phyloP scores from a whole-genome alignment of 2,329 filamentous ascomycete genomes.

The Proliferodiscus dingleyae region DNA sequence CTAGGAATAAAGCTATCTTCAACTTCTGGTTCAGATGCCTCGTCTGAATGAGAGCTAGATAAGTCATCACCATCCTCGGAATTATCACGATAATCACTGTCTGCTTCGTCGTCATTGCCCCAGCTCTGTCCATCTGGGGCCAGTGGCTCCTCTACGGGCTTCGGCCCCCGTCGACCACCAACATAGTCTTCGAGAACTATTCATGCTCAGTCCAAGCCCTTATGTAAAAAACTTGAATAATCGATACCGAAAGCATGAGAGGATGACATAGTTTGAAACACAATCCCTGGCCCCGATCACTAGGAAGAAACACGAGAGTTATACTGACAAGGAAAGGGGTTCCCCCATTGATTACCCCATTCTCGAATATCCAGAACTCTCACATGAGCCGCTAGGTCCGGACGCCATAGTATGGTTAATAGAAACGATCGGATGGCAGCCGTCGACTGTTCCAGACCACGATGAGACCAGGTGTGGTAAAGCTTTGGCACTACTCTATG shows the following conservation, averaged over 20 bases:
- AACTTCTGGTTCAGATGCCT: not conserved
- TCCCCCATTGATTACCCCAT: slow-evolving; percentile 3
- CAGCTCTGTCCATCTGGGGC: not conserved
- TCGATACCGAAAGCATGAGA: not conserved
- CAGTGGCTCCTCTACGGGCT: not conserved
- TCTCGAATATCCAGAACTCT: slow-evolving; percentile 13
- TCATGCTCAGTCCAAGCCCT: not conserved
- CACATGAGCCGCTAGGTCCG: slow-evolving; percentile 11
- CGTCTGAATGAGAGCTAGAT: not conserved
- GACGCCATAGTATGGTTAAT: slow-evolving; percentile 9
- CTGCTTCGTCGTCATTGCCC: slow-evolving; percentile 1
- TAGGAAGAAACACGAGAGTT: not conserved
- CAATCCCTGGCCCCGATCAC: not conserved
- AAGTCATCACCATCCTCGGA: not conserved
- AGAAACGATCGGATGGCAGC: slow-evolving; percentile 6
- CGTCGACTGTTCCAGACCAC: slow-evolving; percentile 5
- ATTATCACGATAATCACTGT: slow-evolving; percentile 2
- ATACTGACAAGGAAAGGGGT: not conserved
- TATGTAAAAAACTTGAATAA: too few relatives aligned
- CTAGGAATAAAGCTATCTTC: not conserved
- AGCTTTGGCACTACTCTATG: slow-evolving; percentile 6
- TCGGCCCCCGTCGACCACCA: too few relatives aligned
- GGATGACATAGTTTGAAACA: not conserved
- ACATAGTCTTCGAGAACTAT: slow-evolving; percentile 9
- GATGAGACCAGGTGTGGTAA: slow-evolving; percentile 10